Evolutionary conservation across 2,329 filamentous ascomycete genomes (phyloP), one percentile per base, ranked within the genome.

Genomic region (Teratosphaeria gauchensis): DNA sequence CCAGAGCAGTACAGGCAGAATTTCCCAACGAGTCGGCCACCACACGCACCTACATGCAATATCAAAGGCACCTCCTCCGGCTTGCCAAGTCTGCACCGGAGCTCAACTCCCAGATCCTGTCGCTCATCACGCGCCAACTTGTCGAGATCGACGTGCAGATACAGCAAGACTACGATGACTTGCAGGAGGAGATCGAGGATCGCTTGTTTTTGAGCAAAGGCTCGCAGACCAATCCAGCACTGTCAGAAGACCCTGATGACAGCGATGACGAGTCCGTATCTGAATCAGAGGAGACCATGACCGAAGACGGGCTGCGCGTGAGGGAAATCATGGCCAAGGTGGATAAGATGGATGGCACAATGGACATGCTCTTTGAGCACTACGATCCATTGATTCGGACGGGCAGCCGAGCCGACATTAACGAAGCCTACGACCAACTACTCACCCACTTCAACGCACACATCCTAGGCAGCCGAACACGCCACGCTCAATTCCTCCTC

Each of bases 91-190:
- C 96, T 69, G 84, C 88, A 1, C 86, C 90, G 0, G 86, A 89
- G 60, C 76, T 96, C 38, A 86, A 87, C 61, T 84, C 87, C 7
- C 89, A 95, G 61, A 85, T 97, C 28, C 81, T 96, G 63, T 86
- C 90, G 58, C 77, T 95, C 12, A 87, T 97, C 54, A 87, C 91
- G 51, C 88, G 92, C 65, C 86, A 89, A 62, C 80, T 97, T 7
- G 90, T 97, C 68, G 94, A 94, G 74, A 89, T 97, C 59, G 94
- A 99, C 71, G 90, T 95, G 1, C 89, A 96, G 71, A 94, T 97
- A 73, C 92, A 96, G 74, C 83, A 92, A 55, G 92, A 97, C 68
- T 78, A 97, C 68, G 91, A 97, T 62, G 92, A 97, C 66, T 77
- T 96, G 61, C 92, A 96, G 62, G 92, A 97, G 63, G 89, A 95